These are phyloP conservation scores for Pythium plurisporium DNA, from an alignment of 352 stramenopile genomes.

Conservation along the genomic window DNA sequence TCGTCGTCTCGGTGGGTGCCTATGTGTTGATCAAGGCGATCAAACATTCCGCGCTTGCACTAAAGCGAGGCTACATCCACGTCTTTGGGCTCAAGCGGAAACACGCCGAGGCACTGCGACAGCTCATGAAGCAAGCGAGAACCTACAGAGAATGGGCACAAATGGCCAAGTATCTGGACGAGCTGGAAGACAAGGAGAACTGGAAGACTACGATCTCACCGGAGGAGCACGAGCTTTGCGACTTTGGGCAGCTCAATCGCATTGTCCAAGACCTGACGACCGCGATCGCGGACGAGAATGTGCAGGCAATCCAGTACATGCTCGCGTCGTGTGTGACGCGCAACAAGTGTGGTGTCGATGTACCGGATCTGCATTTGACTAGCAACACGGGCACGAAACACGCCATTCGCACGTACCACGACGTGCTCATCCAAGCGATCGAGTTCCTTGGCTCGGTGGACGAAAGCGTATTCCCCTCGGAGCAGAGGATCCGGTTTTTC, in stretches of 20 bases:
- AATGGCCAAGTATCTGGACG: conserved; percentile 58
- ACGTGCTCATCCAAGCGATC: conserved; percentile 38
- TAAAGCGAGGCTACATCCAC: conserved; percentile 10
- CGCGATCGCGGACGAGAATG: conserved; percentile 28
- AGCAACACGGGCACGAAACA: conserved; percentile 61
- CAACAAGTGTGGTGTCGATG: conserved; percentile 58
- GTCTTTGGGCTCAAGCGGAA: conserved; percentile 39
- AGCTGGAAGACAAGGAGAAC: conserved; percentile 53
- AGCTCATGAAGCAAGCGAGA: conserved; percentile 56
- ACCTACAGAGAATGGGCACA: conserved; percentile 55
- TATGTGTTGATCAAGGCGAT: conserved; percentile 48
- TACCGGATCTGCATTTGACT: conserved; percentile 45
- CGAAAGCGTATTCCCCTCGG: conserved; percentile 29
- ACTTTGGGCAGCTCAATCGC: conserved; percentile 46
- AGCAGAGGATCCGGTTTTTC: conserved; percentile 55
- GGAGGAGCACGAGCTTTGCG: conserved; percentile 52
- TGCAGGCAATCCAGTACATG: conserved; percentile 55
- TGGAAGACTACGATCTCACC: conserved; percentile 45
- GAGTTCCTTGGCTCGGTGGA: conserved; percentile 31
- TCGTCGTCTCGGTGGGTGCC: conserved; percentile 44
- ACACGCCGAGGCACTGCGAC: conserved; percentile 46
- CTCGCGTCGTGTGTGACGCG: conserved; percentile 59
- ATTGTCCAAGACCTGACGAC: conserved; percentile 38
- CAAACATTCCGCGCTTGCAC: conserved; percentile 21
- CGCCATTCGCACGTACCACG: conserved; percentile 50